Evolutionary conservation across 352 stramenopile species (phyloP).

Genomic region (Peronosclerospora sorghi): DNA sequence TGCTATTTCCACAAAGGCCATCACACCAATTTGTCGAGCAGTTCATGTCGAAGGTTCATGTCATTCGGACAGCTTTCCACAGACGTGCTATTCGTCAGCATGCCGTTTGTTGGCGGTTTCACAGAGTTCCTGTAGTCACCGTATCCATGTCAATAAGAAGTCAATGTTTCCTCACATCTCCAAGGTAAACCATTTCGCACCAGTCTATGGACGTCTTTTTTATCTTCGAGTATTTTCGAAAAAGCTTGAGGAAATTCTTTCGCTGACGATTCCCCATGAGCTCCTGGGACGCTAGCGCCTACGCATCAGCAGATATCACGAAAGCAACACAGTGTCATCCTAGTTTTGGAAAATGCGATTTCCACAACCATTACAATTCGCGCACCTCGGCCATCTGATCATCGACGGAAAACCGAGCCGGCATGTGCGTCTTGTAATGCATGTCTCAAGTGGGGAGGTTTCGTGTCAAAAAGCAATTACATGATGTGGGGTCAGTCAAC

Average conservation of each 20-base stretch:
- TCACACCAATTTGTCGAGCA: conserved; percentile 90
- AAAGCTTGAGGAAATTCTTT: conserved; percentile 85
- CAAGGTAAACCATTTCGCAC: conserved; percentile 25
- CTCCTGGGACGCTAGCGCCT: conserved; percentile 69
- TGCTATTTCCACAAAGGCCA: background rate
- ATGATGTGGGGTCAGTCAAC: no score
- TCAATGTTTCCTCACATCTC: background rate
- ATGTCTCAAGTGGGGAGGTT: conserved; percentile 29
- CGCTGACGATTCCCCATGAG: conserved; percentile 69
- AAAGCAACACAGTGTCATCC: background rate
- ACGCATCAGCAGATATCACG: background rate
- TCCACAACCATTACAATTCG: background rate
- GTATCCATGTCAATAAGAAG: background rate
- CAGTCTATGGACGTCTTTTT: conserved; percentile 78
- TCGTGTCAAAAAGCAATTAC: no score
- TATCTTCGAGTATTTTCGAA: conserved; percentile 81
- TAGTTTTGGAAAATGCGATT: background rate
- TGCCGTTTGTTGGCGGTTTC: conserved; percentile 55
- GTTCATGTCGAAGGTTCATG: conserved; percentile 86
- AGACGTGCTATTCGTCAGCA: conserved; percentile 63
- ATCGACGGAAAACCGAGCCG: conserved; percentile 73
- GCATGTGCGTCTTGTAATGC: conserved; percentile 84
- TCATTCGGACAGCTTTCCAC: conserved; percentile 86
- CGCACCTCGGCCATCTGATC: conserved; percentile 81
- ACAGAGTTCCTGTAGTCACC: conserved; percentile 49